Evolutionary conservation across 2,329 filamentous ascomycete genomes (phyloP).

Genomic region (Colletotrichum aenigma): DNA sequence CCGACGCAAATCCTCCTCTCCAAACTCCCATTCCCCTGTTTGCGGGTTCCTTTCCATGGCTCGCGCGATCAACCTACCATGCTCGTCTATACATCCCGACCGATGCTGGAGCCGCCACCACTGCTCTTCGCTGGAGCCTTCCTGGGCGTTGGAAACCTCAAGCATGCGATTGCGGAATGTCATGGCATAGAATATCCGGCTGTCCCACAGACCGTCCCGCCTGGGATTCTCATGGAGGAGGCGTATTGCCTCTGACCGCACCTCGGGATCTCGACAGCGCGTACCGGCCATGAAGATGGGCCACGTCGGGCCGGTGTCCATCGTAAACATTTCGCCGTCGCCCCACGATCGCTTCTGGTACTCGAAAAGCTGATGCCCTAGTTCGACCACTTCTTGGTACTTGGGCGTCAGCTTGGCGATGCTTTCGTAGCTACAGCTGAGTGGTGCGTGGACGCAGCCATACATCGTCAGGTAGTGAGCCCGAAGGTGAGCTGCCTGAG

Average conservation of each 20-base stretch:
- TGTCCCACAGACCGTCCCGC: conserved; percentile 33
- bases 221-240: conserved; percentile 28
- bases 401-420: conserved; percentile 26
- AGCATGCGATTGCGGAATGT: conserved; percentile 16
- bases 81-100: conserved; percentile 7
- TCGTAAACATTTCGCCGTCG: conserved; percentile 26
- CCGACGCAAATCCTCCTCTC: not conserved
- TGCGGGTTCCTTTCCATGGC: conserved; percentile 6
- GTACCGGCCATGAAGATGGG: conserved; percentile 27
- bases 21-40: conserved; percentile 5
- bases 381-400: conserved; percentile 29
- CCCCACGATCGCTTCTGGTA: conserved; percentile 9
- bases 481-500: conserved; percentile 26
- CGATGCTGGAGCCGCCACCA: conserved; percentile 21
- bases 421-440: conserved; percentile 25
- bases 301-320: conserved; percentile 31
- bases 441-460: conserved; percentile 22
- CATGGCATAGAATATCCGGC: conserved; percentile 22
- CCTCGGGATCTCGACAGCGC: conserved; percentile 26
- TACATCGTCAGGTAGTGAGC: conserved; percentile 29
- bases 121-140: conserved; percentile 23
- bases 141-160: conserved; percentile 23
- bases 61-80: not conserved
- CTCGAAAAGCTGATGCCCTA: conserved; percentile 24
- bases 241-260: conserved; percentile 28